Base-by-base conservation (phyloP, 2,329 filamentous ascomycete genomes). In the Fusarium equiseti region DNA sequence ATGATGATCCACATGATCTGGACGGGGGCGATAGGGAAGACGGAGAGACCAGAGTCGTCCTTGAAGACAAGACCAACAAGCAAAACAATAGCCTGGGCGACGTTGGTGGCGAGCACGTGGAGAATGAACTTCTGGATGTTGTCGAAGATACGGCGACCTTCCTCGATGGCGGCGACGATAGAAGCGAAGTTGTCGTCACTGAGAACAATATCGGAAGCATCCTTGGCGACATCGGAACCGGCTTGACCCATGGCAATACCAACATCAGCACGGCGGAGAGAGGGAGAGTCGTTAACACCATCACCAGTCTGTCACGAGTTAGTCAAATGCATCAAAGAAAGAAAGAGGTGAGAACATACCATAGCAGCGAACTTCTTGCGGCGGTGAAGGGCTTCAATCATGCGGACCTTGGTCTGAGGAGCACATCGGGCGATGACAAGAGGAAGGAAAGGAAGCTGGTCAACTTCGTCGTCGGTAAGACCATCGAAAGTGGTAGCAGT, bases 1-100 rank as follows among this genome's bases (percentile, higher is more conserved):
- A 94, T 93, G 77, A 93, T 93, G 70, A 94, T 90, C 92, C 91
- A 94, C 50, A 94, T 84, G 69, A 94, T 92, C 72, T 94, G 89
- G n/a, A 94, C 89, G 0, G 91, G 91, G 0, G 90, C 84, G 4
- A 94, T 85, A 0, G 91, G 91, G 77, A 93, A 94, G 7, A 93
- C 91, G 0, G 91, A 93, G 16, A 92, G 82, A 2, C 85, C 83
- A 15, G 82, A 82, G 3, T 76, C 67, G 72, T 94, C 91, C 79
- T 93, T 92, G 83, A 94, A 93, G 0, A 84, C 88, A 3, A 94
- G 86, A 54, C 92, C 91, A 45, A 93, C 87, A 6, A 94, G 87
- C 11, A 94, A 82, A 0, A 89, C 90, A 57, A 87, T 84, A 1
- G 91, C 92, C 73, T 93, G 89, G 0, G 90, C 91, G 55, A 93